A percentile compares a stretch with the other conserved stretches of the same genome.
phyloP scores from a whole-genome alignment of 345 rosid genomes.

The Reutealis trisperma region DNA sequence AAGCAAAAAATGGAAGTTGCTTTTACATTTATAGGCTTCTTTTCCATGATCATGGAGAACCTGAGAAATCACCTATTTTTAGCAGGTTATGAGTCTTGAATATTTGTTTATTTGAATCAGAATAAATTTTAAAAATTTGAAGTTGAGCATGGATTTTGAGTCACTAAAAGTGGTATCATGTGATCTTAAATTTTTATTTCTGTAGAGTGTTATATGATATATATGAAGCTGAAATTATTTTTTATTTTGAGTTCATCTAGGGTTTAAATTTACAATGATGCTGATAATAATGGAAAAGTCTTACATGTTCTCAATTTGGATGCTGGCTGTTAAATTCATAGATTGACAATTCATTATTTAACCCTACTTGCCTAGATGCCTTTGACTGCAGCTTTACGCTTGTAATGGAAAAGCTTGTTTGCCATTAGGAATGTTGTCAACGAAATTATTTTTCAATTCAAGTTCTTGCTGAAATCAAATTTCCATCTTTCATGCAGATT shows the following conservation, averaged over 20 bases:
- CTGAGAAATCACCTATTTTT: neutral
- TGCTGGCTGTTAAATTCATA: neutral
- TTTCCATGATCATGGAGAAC: neutral
- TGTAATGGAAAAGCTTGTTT: neutral
- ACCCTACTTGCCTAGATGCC: neutral
- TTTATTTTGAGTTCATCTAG: neutral
- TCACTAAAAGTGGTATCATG: neutral
- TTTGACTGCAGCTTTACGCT: neutral
- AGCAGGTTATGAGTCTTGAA: neutral
- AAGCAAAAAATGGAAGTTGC: neutral
- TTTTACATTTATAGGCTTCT: neutral
- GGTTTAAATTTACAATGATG: neutral
- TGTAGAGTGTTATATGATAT: neutral
- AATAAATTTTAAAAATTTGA: neutral
- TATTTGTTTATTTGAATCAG: neutral
- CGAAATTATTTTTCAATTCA: neutral
- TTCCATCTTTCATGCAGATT: conserved; percentile 43
- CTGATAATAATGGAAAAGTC: neutral
- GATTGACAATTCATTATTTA: neutral
- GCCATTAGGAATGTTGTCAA: neutral
- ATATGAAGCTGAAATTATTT: neutral
- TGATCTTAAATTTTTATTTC: neutral
- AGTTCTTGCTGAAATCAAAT: neutral
- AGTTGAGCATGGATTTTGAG: neutral
- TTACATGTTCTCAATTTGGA: neutral